Evolutionary conservation across 1,284 basidiomycete species (phyloP).

Genomic region (Schizophyllum amplum): DNA sequence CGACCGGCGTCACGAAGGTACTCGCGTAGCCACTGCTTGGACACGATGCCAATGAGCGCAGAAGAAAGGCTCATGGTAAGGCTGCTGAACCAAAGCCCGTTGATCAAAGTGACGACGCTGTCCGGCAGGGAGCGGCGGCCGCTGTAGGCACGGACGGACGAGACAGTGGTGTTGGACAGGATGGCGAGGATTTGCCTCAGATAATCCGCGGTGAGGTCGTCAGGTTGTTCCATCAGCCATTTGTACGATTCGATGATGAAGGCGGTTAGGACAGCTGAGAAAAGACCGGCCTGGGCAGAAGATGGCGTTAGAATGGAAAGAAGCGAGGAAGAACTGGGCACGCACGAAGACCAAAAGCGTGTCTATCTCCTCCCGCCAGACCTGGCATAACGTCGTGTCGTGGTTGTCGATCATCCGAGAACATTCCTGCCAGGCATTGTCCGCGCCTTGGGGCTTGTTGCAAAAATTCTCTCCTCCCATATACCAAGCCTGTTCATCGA

Average conservation of each 20-base stretch:
- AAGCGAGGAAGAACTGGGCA: not conserved
- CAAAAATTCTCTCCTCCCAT: not conserved
- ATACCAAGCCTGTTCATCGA: too few relatives aligned
- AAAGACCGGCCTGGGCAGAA: slow-evolving; percentile 1
- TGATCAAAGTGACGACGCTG: slow-evolving; percentile 17
- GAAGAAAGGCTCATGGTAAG: slow-evolving; percentile 32
- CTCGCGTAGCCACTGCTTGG: slow-evolving; percentile 36
- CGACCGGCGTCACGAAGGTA: slow-evolving; percentile 20
- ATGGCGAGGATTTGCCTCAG: slow-evolving; percentile 1
- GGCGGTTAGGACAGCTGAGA: slow-evolving; percentile 5
- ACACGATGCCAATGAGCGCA: slow-evolving; percentile 34
- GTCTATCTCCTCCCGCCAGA: not conserved
- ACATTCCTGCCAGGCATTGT: not conserved
- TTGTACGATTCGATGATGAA: slow-evolving; percentile 7
- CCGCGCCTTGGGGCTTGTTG: not conserved
- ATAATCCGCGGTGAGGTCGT: not conserved
- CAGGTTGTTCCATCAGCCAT: slow-evolving; percentile 2
- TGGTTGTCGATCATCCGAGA: not conserved
- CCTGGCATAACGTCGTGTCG: not conserved
- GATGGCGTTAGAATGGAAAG: not conserved
- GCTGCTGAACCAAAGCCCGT: slow-evolving; percentile 35
- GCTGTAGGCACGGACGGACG: not conserved
- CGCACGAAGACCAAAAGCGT: not conserved
- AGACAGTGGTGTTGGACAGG: not conserved
- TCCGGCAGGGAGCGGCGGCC: not conserved